These are phyloP conservation scores for Epipyxis sp. DNA, from an alignment of 108 stramenopile species.

Conservation along the genomic window DNA sequence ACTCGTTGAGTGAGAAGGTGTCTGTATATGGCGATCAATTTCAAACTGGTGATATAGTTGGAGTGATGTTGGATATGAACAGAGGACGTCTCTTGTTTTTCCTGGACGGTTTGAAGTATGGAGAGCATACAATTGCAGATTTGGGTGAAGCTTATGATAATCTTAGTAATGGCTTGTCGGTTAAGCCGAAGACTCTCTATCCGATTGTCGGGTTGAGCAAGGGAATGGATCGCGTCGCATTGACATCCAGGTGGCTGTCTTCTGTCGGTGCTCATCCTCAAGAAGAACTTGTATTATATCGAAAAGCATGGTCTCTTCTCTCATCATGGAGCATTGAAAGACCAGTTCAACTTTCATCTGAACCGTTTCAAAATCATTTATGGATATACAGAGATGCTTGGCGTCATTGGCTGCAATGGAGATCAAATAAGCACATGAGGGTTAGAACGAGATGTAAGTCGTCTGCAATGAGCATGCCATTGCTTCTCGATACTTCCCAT, in stretches of 20 bases:
- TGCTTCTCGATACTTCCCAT: constrained; percentile 70
- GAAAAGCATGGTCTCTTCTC: not conserved
- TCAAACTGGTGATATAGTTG: constrained; percentile 82
- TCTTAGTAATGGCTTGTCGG: constrained; percentile 69
- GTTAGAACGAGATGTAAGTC: constrained; percentile 7
- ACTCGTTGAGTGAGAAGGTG: constrained; percentile 45
- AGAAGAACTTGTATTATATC: constrained; percentile 54
- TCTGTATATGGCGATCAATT: constrained; percentile 82
- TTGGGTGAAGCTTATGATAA: constrained; percentile 90
- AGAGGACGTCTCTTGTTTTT: constrained; percentile 83
- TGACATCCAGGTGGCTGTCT: constrained; percentile 75
- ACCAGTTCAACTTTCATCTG: too few relatives aligned
- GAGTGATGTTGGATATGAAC: constrained; percentile 89
- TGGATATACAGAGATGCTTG: constrained; percentile 39
- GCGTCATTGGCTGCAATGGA: constrained; percentile 32
- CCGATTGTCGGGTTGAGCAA: constrained; percentile 87
- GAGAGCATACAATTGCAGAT: constrained; percentile 87
- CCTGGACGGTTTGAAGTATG: constrained; percentile 89
- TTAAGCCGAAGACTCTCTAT: constrained; percentile 70
- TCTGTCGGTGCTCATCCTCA: constrained; percentile 67
- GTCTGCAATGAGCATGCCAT: too few relatives aligned
- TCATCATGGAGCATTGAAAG: constrained; percentile 7
- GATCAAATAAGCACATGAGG: constrained; percentile 21
- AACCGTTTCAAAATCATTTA: not conserved
- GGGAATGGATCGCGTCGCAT: constrained; percentile 81